Conservation (phyloP, 2,329 filamentous ascomycete species). For the Ceratocystis destructans region DNA sequence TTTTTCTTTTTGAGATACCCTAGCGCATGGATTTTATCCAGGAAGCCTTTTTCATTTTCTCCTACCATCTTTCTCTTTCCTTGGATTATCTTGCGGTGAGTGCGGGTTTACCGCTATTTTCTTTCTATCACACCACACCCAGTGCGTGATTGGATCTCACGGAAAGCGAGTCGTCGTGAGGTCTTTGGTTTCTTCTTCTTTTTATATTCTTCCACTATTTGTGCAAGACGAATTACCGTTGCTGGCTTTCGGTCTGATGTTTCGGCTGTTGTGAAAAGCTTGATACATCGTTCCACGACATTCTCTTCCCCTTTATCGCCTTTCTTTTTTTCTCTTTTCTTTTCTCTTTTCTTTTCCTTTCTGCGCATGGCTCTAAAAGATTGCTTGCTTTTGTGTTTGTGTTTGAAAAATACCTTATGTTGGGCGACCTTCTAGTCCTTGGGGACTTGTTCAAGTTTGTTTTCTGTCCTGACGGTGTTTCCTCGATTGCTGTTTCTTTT, state of each 20-base stretch:
- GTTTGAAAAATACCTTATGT: conserved; percentile 1
- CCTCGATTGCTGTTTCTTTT: not conserved
- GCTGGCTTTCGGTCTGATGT: conserved; percentile 6
- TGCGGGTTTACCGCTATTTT: not conserved
- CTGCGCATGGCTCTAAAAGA: conserved; percentile 1
- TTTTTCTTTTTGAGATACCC: conserved; percentile 19
- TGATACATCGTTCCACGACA: not conserved
- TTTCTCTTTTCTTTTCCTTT: conserved; percentile 5
- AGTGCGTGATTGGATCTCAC: not conserved
- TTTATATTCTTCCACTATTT: not conserved
- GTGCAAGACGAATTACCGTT: conserved; percentile 3
- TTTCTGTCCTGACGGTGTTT: conserved; percentile 9
- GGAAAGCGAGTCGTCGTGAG: too few species aligned
- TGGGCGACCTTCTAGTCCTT: conserved; percentile 4
- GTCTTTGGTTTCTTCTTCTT: not conserved
- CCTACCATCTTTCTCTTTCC: not conserved
- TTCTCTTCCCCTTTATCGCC: not conserved
- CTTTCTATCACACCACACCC: not conserved
- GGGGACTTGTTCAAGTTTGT: conserved; percentile 6
- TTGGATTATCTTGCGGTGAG: conserved; percentile 8
- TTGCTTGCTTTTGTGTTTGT: conserved; percentile 5
- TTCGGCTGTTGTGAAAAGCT: not conserved
- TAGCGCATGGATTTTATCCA: conserved; percentile 11
- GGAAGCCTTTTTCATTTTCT: conserved; percentile 5
- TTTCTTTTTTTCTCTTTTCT: not conserved